Evolutionary conservation across 106 monocot genomes (phyloP).

Genomic region (Dioscorea dumetorum): DNA sequence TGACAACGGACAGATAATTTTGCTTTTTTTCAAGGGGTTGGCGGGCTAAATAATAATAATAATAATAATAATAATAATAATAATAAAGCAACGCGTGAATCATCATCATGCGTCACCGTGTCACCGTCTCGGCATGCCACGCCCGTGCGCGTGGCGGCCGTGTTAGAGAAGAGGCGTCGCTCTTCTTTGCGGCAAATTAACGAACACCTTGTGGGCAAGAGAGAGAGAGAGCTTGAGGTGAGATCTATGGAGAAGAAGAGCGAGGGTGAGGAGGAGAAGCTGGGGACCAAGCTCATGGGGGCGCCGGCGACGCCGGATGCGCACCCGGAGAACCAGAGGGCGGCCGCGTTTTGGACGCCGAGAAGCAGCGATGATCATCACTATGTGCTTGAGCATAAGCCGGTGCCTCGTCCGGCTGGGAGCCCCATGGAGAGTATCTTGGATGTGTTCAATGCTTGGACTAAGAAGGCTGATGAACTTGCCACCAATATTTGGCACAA

Average conservation of each 20-base stretch:
- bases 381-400: constrained; percentile 42
- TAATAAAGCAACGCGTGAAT: too few relatives aligned
- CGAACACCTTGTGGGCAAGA: too few relatives aligned
- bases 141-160: too few relatives aligned
- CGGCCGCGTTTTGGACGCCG: constrained; percentile 42
- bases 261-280: constrained; percentile 15
- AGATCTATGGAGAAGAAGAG: background rate
- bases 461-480: constrained; percentile 61
- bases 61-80: too few relatives aligned
- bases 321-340: constrained; percentile 80
- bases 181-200: too few relatives aligned
- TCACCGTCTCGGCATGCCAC: too few relatives aligned
- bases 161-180: too few relatives aligned
- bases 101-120: too few relatives aligned
- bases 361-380: constrained; percentile 48
- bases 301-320: constrained; percentile 63
- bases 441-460: constrained; percentile 81
- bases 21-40: too few relatives aligned
- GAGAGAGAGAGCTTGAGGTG: too few relatives aligned
- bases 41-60: too few relatives aligned
- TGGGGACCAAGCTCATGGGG: constrained; percentile 84
- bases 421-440: constrained; percentile 82
- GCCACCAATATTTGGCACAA: constrained; percentile 84
- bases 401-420: constrained; percentile 14
- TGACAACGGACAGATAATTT: too few relatives aligned